phyloP scores from a whole-genome alignment of 2,329 filamentous ascomycete genomes.

The Neopestalotiopsis rosae region DNA sequence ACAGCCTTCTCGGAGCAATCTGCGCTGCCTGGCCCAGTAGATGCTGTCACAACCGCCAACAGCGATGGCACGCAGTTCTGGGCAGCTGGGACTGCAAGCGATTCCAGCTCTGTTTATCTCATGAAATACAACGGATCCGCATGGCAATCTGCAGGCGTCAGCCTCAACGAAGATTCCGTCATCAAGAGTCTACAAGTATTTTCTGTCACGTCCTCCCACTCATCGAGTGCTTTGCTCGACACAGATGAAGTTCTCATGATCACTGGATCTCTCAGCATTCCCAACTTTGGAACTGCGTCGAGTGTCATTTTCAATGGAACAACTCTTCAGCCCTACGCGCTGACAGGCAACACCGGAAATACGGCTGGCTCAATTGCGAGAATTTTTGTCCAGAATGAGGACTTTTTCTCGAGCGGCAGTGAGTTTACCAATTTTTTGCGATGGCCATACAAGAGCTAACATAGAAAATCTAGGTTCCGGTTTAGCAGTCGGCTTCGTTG shows the following conservation, averaged over 20 bases:
- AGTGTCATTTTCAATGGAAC: conserved; percentile 89
- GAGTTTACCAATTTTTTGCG: conserved; percentile 41
- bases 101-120: conserved; percentile 74
- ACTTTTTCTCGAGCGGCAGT: conserved; percentile 73
- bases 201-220: conserved; percentile 71
- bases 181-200: conserved; percentile 86
- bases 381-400: conserved; percentile 82
- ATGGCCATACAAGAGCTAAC: conserved; percentile 20
- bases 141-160: conserved; percentile 70
- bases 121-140: conserved; percentile 79
- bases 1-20: conserved; percentile 64
- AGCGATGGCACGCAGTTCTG: conserved; percentile 77
- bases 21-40: conserved; percentile 79
- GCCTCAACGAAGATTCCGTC: conserved; percentile 68
- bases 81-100: conserved; percentile 72
- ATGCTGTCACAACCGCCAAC: conserved; percentile 76
- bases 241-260: conserved; percentile 77
- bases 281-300: conserved; percentile 79
- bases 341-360: conserved; percentile 72
- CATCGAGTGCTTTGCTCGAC: conserved; percentile 65
- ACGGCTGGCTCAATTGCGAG: conserved; percentile 76
- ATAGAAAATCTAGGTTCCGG: conserved; percentile 48
- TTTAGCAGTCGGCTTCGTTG: conserved; percentile 76
- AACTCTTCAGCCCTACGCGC: conserved; percentile 75
- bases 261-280: conserved; percentile 80